Percentiles rank a stretch among this genome's conserved stretches.
phyloP scores from a whole-genome alignment of 768 basidiomycete species.

The Pleurotus eryngii region DNA sequence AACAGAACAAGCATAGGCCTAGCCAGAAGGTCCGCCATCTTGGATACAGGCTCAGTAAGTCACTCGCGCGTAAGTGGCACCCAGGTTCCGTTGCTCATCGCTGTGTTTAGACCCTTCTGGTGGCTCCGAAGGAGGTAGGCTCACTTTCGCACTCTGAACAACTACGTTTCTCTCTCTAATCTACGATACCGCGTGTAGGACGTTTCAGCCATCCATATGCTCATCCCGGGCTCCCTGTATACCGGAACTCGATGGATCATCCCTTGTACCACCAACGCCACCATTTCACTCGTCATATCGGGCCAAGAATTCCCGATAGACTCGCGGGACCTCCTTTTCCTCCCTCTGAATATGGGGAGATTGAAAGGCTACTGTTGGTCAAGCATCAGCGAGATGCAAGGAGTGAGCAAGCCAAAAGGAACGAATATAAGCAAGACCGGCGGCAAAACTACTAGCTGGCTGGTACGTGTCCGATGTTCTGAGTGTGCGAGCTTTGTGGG shows the following conservation, averaged over 20 bases:
- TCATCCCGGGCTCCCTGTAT: slow-evolving; percentile 52
- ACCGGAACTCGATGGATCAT: slow-evolving; percentile 56
- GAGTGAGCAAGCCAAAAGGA: slow-evolving; percentile 2
- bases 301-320: slow-evolving; percentile 55
- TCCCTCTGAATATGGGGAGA: slow-evolving; percentile 27
- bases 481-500: background rate
- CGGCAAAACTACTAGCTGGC: slow-evolving; percentile 1
- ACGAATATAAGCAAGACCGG: background rate
- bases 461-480: background rate
- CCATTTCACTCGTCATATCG: slow-evolving; percentile 55
- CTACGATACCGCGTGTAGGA: slow-evolving; percentile 29
- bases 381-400: background rate
- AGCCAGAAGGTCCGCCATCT: slow-evolving; percentile 50
- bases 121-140: background rate
- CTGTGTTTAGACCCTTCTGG: slow-evolving; percentile 1
- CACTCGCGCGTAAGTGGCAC: background rate
- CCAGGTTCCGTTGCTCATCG: background rate
- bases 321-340: slow-evolving; percentile 52
- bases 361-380: slow-evolving; percentile 7
- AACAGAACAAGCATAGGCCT: slow-evolving; percentile 43
- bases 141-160: too few species aligned
- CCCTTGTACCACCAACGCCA: slow-evolving; percentile 60
- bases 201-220: slow-evolving; percentile 49
- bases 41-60: slow-evolving; percentile 35
- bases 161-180: background rate